Evolutionary conservation across 371 early-diverging fungal genomes (phyloP).

Genomic region (Blakeslea trispora): DNA sequence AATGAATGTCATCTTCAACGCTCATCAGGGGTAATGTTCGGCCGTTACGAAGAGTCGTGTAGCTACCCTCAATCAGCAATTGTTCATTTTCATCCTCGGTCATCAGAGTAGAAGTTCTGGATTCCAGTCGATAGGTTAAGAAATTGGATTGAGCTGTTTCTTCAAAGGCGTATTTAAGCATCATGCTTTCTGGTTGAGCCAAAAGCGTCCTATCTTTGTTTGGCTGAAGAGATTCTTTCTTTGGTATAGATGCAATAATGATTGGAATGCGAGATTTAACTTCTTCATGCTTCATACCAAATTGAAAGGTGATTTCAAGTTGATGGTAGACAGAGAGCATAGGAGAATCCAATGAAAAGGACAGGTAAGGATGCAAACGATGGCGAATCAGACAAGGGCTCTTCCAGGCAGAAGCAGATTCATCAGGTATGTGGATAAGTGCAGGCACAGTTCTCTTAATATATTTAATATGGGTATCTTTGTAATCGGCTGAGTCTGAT

Average conservation of each 20-base stretch:
- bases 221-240: constrained; percentile 2
- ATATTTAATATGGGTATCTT: constrained; percentile 30
- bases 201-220: background rate
- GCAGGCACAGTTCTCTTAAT: constrained; percentile 34
- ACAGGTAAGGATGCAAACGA: constrained; percentile 30
- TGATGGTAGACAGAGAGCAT: constrained; percentile 44
- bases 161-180: constrained; percentile 30
- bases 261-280: constrained; percentile 40
- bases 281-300: constrained; percentile 40
- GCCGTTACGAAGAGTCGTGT: constrained; percentile 16
- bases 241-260: constrained; percentile 33
- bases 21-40: constrained; percentile 9
- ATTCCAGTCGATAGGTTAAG: constrained; percentile 11
- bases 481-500: constrained; percentile 12
- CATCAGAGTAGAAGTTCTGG: background rate
- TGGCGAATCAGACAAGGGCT: constrained; percentile 35
- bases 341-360: constrained; percentile 38
- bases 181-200: background rate
- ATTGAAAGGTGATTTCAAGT: constrained; percentile 38
- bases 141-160: constrained; percentile 11
- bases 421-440: constrained; percentile 30
- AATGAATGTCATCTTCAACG: background rate
- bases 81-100: constrained; percentile 4
- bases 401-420: constrained; percentile 33
- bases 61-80: constrained; percentile 1